phyloP scores from a whole-genome alignment of 2,329 filamentous ascomycete genomes.

The Beauveria sp. region DNA sequence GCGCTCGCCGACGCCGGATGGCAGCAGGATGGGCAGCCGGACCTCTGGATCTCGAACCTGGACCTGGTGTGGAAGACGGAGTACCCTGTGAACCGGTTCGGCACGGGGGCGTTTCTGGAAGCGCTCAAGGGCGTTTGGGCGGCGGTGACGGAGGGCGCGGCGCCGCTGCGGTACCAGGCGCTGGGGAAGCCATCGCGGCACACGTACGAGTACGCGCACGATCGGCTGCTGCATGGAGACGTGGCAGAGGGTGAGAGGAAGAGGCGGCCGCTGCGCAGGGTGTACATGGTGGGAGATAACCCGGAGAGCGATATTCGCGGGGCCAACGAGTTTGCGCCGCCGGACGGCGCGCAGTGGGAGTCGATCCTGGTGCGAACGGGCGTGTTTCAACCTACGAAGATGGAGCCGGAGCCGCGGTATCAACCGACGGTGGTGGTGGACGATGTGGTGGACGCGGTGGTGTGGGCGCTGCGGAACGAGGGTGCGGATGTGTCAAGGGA shows the following conservation, averaged over 20 bases:
- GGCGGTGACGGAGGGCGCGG: slow-evolving; percentile 56
- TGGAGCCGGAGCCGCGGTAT: slow-evolving; percentile 44
- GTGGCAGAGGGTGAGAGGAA: slow-evolving; percentile 19
- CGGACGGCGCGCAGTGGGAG: slow-evolving; percentile 63
- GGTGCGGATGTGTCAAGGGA: slow-evolving; percentile 29
- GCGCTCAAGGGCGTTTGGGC: slow-evolving; percentile 75
- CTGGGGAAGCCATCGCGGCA: slow-evolving; percentile 75
- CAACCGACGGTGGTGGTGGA: slow-evolving; percentile 59
- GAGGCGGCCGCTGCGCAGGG: slow-evolving; percentile 59
- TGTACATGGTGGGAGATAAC: slow-evolving; percentile 94
- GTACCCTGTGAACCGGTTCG: slow-evolving; percentile 78
- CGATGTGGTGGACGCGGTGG: slow-evolving; percentile 69
- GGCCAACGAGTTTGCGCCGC: slow-evolving; percentile 66
- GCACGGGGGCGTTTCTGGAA: slow-evolving; percentile 83
- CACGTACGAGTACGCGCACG: slow-evolving; percentile 75
- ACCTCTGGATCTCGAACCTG: slow-evolving; percentile 80
- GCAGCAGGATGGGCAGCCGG: slow-evolving; percentile 73
- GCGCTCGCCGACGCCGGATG: slow-evolving; percentile 67
- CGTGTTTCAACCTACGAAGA: slow-evolving; percentile 49
- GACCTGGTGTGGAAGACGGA: slow-evolving; percentile 84
- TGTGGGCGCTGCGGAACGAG: slow-evolving; percentile 62
- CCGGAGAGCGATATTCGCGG: slow-evolving; percentile 85
- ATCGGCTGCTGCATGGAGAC: slow-evolving; percentile 54
- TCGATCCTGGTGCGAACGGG: slow-evolving; percentile 74
- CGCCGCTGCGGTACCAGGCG: slow-evolving; percentile 48